Conservation (phyloP, 2,329 filamentous ascomycete species). For the Colletotrichum lupini region DNA sequence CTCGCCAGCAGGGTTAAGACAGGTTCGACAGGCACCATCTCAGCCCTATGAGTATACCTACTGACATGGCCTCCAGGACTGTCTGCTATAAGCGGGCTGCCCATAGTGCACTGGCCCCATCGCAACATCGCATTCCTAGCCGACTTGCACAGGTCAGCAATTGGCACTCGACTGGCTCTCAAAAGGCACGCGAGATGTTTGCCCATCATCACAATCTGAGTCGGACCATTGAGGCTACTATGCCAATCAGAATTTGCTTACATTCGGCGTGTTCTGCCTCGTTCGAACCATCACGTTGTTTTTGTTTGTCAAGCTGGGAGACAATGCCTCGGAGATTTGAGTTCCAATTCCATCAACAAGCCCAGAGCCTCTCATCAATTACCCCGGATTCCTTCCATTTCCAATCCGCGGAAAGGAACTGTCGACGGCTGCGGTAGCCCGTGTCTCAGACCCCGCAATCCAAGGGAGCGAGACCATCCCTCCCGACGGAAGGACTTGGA, state of each 20-base stretch:
- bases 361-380: background rate
- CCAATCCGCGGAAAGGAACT: background rate
- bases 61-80: background rate
- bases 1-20: background rate
- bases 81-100: background rate
- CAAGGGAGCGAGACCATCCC: background rate
- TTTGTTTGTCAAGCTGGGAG: background rate
- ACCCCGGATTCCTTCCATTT: background rate
- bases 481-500: background rate
- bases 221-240: background rate
- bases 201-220: background rate
- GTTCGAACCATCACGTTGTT: background rate
- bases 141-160: background rate
- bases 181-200: background rate
- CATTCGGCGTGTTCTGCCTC: background rate
- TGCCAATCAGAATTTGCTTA: background rate
- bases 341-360: background rate
- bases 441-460: constrained; percentile 13
- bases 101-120: background rate
- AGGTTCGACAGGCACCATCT: constrained; percentile 5
- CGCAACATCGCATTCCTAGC: background rate
- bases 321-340: background rate
- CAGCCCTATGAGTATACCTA: constrained; percentile 17
- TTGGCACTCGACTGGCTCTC: too few relatives aligned
- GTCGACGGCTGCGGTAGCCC: background rate